Conservation (phyloP, 2,329 filamentous ascomycete species). For the Ceratocystis albifundus region DNA sequence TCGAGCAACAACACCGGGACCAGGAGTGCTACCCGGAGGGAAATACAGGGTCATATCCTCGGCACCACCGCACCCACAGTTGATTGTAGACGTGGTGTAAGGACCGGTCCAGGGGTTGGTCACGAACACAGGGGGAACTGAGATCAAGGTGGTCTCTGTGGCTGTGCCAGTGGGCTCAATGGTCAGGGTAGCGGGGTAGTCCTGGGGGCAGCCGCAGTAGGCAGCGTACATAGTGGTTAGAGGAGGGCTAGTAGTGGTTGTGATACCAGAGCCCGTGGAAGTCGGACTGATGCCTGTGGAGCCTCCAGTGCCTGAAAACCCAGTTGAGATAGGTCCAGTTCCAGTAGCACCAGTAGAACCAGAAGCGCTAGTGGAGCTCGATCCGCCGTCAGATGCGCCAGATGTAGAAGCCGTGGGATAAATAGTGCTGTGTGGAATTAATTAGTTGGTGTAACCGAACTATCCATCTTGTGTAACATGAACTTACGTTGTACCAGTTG, state of each 20-base stretch:
- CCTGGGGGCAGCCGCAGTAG: constrained; percentile 18
- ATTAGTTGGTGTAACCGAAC: no score
- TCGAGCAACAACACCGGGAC: constrained; percentile 6
- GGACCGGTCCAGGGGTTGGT: constrained; percentile 20
- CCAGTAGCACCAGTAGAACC: background rate
- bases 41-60: constrained; percentile 19
- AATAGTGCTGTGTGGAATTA: background rate
- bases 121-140: constrained; percentile 12
- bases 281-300: background rate
- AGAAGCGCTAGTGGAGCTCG: background rate
- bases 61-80: constrained; percentile 16
- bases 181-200: constrained; percentile 17
- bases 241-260: background rate
- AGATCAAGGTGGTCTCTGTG: constrained; percentile 16
- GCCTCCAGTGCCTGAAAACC: background rate
- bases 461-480: background rate
- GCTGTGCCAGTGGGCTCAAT: constrained; percentile 18
- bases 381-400: background rate
- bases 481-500: constrained; percentile 17
- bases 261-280: background rate
- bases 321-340: background rate
- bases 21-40: constrained; percentile 16
- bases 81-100: constrained; percentile 11
- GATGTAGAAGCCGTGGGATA: background rate
- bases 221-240: constrained; percentile 5